Evolutionary conservation across 768 basidiomycete species (phyloP).

Genomic region (Naganishia randhawae): DNA sequence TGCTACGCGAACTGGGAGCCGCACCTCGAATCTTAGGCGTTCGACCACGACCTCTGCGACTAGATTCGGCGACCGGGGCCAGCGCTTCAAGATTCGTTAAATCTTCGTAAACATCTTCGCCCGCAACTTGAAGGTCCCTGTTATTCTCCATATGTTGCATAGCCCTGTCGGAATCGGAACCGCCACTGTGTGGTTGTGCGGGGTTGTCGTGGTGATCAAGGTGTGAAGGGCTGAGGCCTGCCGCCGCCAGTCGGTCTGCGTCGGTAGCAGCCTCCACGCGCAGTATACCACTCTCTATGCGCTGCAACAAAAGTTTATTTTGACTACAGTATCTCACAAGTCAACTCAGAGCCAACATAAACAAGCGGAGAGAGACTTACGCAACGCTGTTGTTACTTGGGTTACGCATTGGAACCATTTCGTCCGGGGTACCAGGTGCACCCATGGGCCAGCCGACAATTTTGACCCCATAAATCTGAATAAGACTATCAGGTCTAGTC

Average conservation of each 20-base stretch:
- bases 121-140: not conserved
- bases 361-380: not conserved
- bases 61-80: not conserved
- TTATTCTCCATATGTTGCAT: not conserved
- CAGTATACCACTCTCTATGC: conserved; percentile 26
- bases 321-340: conserved; percentile 3
- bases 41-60: not conserved
- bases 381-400: conserved; percentile 30
- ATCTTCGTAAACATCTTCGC: not conserved
- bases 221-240: not conserved
- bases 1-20: not conserved
- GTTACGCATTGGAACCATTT: conserved; percentile 29
- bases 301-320: conserved; percentile 27
- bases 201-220: conserved; percentile 1
- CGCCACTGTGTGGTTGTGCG: not conserved
- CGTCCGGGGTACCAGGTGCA: conserved; percentile 9
- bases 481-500: conserved; percentile 30
- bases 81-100: not conserved
- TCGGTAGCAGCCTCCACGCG: conserved; percentile 19
- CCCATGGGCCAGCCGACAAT: conserved; percentile 31
- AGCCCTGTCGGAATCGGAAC: not conserved
- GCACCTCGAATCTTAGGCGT: not conserved
- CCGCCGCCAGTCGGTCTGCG: not conserved
- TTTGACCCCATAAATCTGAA: conserved; percentile 29
- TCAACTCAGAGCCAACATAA: not conserved